Base-by-base conservation (phyloP, 1,284 basidiomycete genomes). In the Tilletia caries region DNA sequence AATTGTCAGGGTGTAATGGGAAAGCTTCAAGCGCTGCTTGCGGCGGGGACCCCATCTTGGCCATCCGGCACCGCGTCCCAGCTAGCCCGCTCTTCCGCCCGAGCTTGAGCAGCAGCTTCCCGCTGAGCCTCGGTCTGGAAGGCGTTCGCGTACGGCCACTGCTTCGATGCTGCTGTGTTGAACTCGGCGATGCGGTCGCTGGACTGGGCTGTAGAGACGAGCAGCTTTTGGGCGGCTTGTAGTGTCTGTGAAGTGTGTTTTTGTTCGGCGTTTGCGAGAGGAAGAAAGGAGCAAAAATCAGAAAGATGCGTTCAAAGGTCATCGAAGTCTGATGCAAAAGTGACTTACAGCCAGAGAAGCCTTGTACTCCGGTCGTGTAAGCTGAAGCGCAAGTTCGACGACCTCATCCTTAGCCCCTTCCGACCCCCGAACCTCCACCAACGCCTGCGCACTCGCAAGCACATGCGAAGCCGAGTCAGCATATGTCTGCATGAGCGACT, bases 391-490 rank as follows among this genome's bases (percentile, higher is more conserved):
- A 1, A 88, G 81, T 12, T 86, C 85, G 73, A 90, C 65, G 5
- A 67, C 65, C n/a, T 71, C 91, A 2, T 90, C 85, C 71, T 90
- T 89, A 5, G 64, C 37, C 43, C 18, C 37, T 13, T 66, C 44
- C 27, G 44, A 2, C n/a, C 37, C 37, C 3, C 46, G 44, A 1
- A 66, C 20, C 29, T 46, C 46, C 12, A 20, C 32, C 44, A 46
- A 23, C 10, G 65, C 48, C 44, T 46, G 41, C 27, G 37, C 65
- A 27, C 29, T 34, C 29, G 43, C 86, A 84, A 1, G 86, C 89
- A 78, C 87, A 86, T 2, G 91, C 91, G 46, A 86, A 86, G 1
- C 88, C 89, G 18, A 94, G 32, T 62, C 34, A 13, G 84, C 48
- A 91, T 85, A 0, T 88, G 88, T 2, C 78, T 75, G 0, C 88